A percentile compares a stretch with the other conserved stretches of the same genome.
Conservation (phyloP, 352 stramenopile species). For the Thalassiosira exigua region DNA sequence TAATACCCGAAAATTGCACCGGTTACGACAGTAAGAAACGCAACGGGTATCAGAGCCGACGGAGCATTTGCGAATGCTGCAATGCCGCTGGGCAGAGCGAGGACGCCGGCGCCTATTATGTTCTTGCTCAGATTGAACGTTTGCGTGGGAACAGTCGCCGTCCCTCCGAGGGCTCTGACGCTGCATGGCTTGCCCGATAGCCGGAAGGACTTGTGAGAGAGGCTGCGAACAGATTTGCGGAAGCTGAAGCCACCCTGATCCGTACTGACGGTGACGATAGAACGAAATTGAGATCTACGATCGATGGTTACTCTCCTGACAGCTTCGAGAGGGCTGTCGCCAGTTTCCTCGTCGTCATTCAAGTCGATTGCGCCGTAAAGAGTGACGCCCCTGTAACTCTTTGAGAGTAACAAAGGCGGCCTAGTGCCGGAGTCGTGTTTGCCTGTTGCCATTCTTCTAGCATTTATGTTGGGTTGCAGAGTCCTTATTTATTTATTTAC, state of each 20-base stretch:
- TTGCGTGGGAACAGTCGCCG: constrained; percentile 64
- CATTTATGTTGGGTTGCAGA: too few relatives aligned
- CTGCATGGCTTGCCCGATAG: not conserved
- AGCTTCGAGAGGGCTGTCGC: not conserved
- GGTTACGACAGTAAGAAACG: constrained; percentile 72
- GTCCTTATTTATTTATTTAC: too few relatives aligned
- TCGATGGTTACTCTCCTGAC: not conserved
- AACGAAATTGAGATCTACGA: not conserved
- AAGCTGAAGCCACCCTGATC: not conserved
- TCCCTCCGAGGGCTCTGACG: constrained; percentile 22
- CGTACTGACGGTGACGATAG: not conserved
- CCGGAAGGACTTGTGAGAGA: not conserved
- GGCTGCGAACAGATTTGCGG: not conserved
- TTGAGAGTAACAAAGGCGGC: too few relatives aligned
- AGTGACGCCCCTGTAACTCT: too few relatives aligned
- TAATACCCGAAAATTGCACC: constrained; percentile 85
- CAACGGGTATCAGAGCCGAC: constrained; percentile 76
- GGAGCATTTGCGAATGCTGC: constrained; percentile 76
- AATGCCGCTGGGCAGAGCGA: constrained; percentile 81
- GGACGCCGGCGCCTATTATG: constrained; percentile 80
- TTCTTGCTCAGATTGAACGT: constrained; percentile 85
- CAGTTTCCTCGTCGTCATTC: too few relatives aligned
- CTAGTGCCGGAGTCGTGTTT: too few relatives aligned
- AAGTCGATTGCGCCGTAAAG: too few relatives aligned
- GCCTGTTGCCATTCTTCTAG: too few relatives aligned